These are phyloP conservation scores for Tulasnella sp. DNA, from an alignment of 768 basidiomycete species.

Conservation along the genomic window DNA sequence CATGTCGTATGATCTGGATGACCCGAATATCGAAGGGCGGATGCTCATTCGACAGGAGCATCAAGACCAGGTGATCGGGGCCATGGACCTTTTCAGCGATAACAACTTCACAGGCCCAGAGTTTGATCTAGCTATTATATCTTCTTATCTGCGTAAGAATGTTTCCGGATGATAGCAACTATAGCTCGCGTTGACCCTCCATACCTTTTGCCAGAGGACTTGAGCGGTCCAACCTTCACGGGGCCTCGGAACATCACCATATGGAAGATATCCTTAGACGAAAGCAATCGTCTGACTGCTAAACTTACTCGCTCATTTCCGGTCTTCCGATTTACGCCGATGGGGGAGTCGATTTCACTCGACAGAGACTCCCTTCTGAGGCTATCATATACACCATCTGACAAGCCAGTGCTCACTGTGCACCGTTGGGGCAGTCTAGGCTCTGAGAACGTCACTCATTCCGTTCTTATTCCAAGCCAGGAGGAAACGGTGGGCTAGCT, in stretches of 20 bases:
- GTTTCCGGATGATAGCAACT: neutral
- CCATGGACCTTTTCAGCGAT: neutral
- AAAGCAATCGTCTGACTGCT: neutral
- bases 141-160: neutral
- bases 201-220: neutral
- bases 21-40: neutral
- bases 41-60: neutral
- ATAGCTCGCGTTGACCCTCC: neutral
- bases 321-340: neutral
- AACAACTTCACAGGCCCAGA: neutral
- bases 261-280: neutral
- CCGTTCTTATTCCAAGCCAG: neutral
- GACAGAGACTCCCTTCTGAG: neutral
- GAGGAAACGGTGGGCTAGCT: neutral
- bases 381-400: neutral
- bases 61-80: neutral
- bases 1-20: neutral
- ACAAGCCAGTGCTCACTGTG: neutral
- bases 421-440: neutral
- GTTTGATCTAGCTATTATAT: neutral
- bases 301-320: neutral
- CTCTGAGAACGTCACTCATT: neutral
- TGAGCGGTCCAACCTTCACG: neutral
- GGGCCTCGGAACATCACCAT: neutral
- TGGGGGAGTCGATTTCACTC: too few species aligned